Conservation (phyloP, 2,329 filamentous ascomycete genomes). For the Beauveria brongniartii region DNA sequence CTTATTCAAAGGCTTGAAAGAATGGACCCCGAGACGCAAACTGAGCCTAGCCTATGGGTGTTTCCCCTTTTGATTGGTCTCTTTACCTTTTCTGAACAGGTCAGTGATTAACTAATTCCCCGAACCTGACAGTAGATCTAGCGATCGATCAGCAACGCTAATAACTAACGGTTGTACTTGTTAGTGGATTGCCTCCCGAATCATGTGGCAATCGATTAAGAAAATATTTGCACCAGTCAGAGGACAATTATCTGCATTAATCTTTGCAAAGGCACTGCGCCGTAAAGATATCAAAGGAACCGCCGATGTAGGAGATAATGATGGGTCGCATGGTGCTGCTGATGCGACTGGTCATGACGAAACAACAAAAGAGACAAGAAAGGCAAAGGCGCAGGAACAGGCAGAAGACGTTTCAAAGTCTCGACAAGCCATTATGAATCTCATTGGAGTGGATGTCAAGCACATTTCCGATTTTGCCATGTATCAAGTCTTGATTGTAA, state of each 20-base stretch:
- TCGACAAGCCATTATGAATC: conserved; percentile 65
- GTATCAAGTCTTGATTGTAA: conserved; percentile 57
- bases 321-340: conserved; percentile 18
- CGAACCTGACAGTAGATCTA: conserved; percentile 33
- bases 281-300: conserved; percentile 67
- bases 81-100: conserved; percentile 45
- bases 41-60: conserved; percentile 16
- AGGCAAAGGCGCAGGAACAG: conserved; percentile 40
- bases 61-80: conserved; percentile 46
- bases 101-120: conserved; percentile 52
- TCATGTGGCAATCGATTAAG: conserved; percentile 59
- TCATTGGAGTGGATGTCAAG: conserved; percentile 66
- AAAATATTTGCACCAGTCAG: conserved; percentile 58
- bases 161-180: conserved; percentile 36
- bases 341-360: conserved; percentile 12
- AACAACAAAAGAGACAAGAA: conserved; percentile 18
- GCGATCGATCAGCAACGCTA: conserved; percentile 28
- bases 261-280: conserved; percentile 73
- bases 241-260: conserved; percentile 59
- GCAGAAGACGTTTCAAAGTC: conserved; percentile 31
- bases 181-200: conserved; percentile 54
- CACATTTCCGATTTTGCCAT: conserved; percentile 60
- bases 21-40: neutral
- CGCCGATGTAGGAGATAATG: conserved; percentile 31
- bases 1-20: neutral